phyloP scores from a whole-genome alignment of 495 filamentous ascomycete species.

The Aspergillus funiculosus region DNA sequence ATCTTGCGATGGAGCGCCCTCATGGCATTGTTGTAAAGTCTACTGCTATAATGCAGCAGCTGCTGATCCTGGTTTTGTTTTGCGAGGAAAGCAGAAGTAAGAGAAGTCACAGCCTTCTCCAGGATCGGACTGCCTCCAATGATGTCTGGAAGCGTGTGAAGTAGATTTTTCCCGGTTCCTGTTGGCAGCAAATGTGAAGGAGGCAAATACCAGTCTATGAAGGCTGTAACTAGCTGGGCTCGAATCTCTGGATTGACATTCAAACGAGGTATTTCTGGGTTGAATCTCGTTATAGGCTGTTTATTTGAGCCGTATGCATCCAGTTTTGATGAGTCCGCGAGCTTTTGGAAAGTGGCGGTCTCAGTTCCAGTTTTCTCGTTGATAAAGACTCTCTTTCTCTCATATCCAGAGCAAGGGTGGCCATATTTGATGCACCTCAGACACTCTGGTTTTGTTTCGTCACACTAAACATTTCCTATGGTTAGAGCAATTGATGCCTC shows the following conservation, averaged over 20 bases:
- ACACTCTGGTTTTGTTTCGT: conserved; percentile 25
- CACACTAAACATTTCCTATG: conserved; percentile 20
- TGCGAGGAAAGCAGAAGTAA: conserved; percentile 21
- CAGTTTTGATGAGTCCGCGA: conserved; percentile 7
- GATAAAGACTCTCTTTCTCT: conserved; percentile 20
- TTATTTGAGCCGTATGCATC: too few relatives aligned
- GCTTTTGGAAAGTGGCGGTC: background rate
- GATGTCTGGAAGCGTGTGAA: conserved; percentile 16
- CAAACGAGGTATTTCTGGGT: conserved; percentile 14
- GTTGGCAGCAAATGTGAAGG: conserved; percentile 1
- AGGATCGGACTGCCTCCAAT: conserved; percentile 13
- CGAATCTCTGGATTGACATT: conserved; percentile 16
- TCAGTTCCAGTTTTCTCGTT: conserved; percentile 7
- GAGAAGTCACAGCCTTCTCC: conserved; percentile 20
- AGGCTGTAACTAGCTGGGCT: conserved; percentile 17
- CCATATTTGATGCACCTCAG: conserved; percentile 27
- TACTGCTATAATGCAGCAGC: conserved; percentile 21
- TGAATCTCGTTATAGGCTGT: conserved; percentile 3
- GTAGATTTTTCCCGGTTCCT: conserved; percentile 10
- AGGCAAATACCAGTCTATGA: conserved; percentile 14
- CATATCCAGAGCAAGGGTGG: conserved; percentile 24
- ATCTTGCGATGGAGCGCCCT: conserved; percentile 18
- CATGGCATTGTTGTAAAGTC: conserved; percentile 21
- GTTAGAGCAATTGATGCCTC: background rate
- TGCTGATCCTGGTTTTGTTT: conserved; percentile 17